Conservation (phyloP, 352 stramenopile genomes). For the Elongisporangium prolatum region DNA sequence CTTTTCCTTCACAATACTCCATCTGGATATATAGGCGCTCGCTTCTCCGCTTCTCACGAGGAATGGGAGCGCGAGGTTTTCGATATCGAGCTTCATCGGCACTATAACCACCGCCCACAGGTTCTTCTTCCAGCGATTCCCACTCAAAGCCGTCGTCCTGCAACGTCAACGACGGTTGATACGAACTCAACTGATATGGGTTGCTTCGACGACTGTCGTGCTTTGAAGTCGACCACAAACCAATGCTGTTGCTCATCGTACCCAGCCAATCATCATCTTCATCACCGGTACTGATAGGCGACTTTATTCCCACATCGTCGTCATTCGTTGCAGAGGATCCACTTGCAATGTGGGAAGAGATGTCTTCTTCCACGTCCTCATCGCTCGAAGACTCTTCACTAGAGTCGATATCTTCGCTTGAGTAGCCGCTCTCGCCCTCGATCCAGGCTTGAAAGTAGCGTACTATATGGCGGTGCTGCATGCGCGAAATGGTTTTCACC, state of each 20-base stretch:
- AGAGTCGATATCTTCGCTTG: conserved; percentile 28
- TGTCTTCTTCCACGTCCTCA: conserved; percentile 24
- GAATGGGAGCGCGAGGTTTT: not conserved
- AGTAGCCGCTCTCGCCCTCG: conserved; percentile 59
- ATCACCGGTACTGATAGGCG: conserved; percentile 23
- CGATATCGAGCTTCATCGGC: conserved; percentile 17
- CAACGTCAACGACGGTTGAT: not conserved
- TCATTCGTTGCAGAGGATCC: conserved; percentile 33
- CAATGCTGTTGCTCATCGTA: conserved; percentile 55
- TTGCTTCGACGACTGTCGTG: conserved; percentile 47
- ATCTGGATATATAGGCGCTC: conserved; percentile 93
- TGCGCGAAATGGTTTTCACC: conserved; percentile 95
- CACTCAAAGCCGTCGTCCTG: conserved; percentile 67
- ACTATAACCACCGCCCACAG: conserved; percentile 29
- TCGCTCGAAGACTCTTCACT: conserved; percentile 35
- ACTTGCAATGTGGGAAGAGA: not conserved
- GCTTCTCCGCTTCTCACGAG: conserved; percentile 34
- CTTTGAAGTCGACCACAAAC: conserved; percentile 65
- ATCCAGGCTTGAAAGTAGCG: conserved; percentile 92
- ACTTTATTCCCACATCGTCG: conserved; percentile 22
- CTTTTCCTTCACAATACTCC: conserved; percentile 94
- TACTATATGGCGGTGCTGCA: conserved; percentile 96
- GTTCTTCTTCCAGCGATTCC: conserved; percentile 57
- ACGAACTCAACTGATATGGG: conserved; percentile 8
- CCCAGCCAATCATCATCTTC: conserved; percentile 81